phyloP scores from a whole-genome alignment of 805 yeast genomes.

The Torulaspora quercuum region DNA sequence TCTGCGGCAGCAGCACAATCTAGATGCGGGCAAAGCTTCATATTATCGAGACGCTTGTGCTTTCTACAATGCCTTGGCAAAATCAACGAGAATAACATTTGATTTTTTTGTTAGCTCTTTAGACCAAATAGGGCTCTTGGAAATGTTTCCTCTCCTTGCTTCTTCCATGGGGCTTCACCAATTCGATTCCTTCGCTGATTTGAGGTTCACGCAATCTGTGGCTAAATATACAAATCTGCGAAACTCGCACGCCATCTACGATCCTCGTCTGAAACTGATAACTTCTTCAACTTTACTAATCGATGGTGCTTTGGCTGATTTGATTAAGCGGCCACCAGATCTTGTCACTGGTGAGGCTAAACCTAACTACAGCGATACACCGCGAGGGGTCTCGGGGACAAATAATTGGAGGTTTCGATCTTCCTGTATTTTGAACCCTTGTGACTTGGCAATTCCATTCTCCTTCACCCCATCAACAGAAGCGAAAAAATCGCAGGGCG shows the following conservation, averaged over 20 bases:
- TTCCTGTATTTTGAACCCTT: conserved; percentile 4
- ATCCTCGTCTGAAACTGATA: conserved; percentile 3
- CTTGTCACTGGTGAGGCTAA: conserved; percentile 1
- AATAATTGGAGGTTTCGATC: conserved; percentile 13
- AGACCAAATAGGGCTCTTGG: conserved; percentile 25
- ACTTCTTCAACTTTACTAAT: conserved; percentile 10
- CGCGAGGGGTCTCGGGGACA: conserved; percentile 16
- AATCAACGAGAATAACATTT: conserved; percentile 2
- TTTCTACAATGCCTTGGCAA: conserved; percentile 14
- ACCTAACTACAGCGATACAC: conserved; percentile 17
- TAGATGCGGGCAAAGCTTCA: conserved; percentile 15
- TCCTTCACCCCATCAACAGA: conserved; percentile 14
- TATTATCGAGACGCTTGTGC: conserved; percentile 11
- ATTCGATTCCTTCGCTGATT: conserved; percentile 20
- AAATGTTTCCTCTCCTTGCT: conserved; percentile 17
- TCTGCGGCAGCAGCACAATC: conserved; percentile 22
- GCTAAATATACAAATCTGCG: conserved; percentile 8
- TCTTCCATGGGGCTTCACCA: conserved; percentile 12
- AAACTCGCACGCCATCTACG: conserved; percentile 6
- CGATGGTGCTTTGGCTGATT: conserved; percentile 16
- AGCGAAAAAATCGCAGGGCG: conserved; percentile 14
- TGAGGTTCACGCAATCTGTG: conserved; percentile 9
- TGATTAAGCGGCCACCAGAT: conserved; percentile 1
- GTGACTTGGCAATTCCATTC: conserved; percentile 8
- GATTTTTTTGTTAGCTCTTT: conserved; percentile 18